Percentiles rank a stretch among this genome's conserved stretches.
phyloP scores from a whole-genome alignment of 1,139 yeast genomes.

The Candida anutae region DNA sequence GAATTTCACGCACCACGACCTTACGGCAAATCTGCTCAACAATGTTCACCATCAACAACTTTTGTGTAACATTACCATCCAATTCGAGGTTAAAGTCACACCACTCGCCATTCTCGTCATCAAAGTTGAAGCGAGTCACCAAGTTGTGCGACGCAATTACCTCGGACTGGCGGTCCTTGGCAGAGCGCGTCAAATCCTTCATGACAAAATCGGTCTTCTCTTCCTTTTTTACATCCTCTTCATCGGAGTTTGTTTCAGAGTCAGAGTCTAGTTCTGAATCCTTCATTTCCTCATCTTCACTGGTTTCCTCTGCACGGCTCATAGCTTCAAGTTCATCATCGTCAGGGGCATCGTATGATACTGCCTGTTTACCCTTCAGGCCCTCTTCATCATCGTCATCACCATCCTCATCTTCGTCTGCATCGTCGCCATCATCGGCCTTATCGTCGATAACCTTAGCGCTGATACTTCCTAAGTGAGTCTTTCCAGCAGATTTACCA shows the following conservation, averaged over 20 bases:
- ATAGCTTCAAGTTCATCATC: constrained; percentile 86
- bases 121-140: constrained; percentile 78
- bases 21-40: constrained; percentile 86
- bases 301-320: constrained; percentile 71
- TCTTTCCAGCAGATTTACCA: constrained; percentile 65
- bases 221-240: constrained; percentile 13
- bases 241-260: constrained; percentile 25
- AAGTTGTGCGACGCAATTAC: constrained; percentile 67
- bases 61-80: constrained; percentile 72
- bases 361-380: constrained; percentile 62
- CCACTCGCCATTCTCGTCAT: constrained; percentile 85
- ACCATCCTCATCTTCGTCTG: constrained; percentile 64
- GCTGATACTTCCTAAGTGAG: constrained; percentile 38
- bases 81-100: constrained; percentile 83
- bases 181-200: constrained; percentile 44
- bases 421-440: constrained; percentile 22
- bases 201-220: no score
- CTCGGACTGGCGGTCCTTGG: constrained; percentile 79
- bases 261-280: constrained; percentile 26
- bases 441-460: constrained; percentile 22
- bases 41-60: constrained; percentile 93
- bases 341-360: constrained; percentile 90
- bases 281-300: constrained; percentile 50
- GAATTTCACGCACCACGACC: constrained; percentile 90
- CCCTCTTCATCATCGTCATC: constrained; percentile 13